A percentile compares a stretch with the other conserved stretches of the same genome.
These are phyloP conservation scores for Backusella tuberculispora DNA, from an alignment of 192 early-diverging fungal genomes.

Conservation along the genomic window DNA sequence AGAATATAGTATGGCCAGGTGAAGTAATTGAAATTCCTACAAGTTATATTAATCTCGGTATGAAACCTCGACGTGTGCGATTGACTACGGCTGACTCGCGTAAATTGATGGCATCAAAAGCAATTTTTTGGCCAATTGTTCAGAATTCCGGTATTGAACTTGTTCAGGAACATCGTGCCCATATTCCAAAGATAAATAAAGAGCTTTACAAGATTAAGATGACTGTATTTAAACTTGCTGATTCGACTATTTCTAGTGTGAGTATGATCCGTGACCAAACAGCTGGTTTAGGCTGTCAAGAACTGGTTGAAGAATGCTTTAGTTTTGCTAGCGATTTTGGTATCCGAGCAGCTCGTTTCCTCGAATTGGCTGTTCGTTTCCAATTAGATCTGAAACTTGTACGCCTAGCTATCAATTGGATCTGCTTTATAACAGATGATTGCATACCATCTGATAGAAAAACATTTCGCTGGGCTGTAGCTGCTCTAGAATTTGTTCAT, in stretches of 20 bases:
- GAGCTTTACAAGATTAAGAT: conserved; percentile 63
- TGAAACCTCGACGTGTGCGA: conserved; percentile 61
- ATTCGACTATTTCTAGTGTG: conserved; percentile 59
- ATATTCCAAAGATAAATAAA: conserved; percentile 59
- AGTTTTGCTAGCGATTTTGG: conserved; percentile 75
- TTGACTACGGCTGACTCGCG: conserved; percentile 54
- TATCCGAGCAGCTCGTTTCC: conserved; percentile 57
- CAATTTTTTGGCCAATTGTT: conserved; percentile 55
- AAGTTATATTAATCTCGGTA: conserved; percentile 39
- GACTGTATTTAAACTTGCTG: conserved; percentile 57
- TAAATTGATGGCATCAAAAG: conserved; percentile 46
- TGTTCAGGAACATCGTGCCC: conserved; percentile 58
- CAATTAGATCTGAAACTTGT: conserved; percentile 70
- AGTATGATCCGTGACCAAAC: conserved; percentile 55
- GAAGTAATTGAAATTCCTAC: conserved; percentile 49
- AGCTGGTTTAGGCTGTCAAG: conserved; percentile 52
- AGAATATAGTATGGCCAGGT: conserved; percentile 61
- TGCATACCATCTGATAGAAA: conserved; percentile 78
- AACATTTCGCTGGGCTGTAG: conserved; percentile 84
- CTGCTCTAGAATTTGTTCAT: conserved; percentile 85
- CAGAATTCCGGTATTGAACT: conserved; percentile 48
- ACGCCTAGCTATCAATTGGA: conserved; percentile 83
- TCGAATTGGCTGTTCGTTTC: conserved; percentile 60
- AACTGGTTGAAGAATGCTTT: conserved; percentile 72
- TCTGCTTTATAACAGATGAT: conserved; percentile 84